Evolutionary conservation across 345 rosid species (phyloP).

Genomic region (Citrus reticulata): DNA sequence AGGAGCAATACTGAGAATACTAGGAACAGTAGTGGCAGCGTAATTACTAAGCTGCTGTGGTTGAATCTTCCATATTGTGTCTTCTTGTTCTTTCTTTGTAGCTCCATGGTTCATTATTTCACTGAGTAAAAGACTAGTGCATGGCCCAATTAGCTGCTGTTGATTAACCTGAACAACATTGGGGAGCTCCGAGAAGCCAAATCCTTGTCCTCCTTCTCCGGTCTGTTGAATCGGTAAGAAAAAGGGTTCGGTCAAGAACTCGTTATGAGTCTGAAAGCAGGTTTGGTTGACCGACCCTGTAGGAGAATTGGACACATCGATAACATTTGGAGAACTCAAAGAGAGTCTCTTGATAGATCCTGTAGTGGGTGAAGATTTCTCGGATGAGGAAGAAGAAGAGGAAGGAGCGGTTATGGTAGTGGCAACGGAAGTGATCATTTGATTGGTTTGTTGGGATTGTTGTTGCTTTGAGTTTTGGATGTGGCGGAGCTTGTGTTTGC

Average conservation of each 20-base stretch:
- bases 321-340: slow-evolving; percentile 31
- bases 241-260: slow-evolving; percentile 48
- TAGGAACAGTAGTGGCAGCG: slow-evolving; percentile 21
- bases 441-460: slow-evolving; percentile 17
- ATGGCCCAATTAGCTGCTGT: slow-evolving; percentile 37
- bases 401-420: slow-evolving; percentile 29
- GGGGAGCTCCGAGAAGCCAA: slow-evolving; percentile 38
- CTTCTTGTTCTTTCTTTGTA: slow-evolving; percentile 38
- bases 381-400: slow-evolving; percentile 65
- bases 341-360: slow-evolving; percentile 24
- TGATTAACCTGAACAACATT: slow-evolving; percentile 29
- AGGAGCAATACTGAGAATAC: slow-evolving; percentile 16
- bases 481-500: slow-evolving; percentile 87
- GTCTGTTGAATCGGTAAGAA: slow-evolving; percentile 38
- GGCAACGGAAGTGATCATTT: slow-evolving; percentile 9
- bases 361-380: slow-evolving; percentile 50
- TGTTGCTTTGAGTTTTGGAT: slow-evolving; percentile 62
- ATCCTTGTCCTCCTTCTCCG: slow-evolving; percentile 36
- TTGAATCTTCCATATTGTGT: slow-evolving; percentile 34
- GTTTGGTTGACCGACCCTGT: slow-evolving; percentile 43
- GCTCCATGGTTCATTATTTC: slow-evolving; percentile 46
- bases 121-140: slow-evolving; percentile 50
- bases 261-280: slow-evolving; percentile 38
- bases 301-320: slow-evolving; percentile 27
- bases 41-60: slow-evolving; percentile 33